Evolutionary conservation across 179 eudicot species (phyloP).

Genomic region (Sideroxylon spinosum): DNA sequence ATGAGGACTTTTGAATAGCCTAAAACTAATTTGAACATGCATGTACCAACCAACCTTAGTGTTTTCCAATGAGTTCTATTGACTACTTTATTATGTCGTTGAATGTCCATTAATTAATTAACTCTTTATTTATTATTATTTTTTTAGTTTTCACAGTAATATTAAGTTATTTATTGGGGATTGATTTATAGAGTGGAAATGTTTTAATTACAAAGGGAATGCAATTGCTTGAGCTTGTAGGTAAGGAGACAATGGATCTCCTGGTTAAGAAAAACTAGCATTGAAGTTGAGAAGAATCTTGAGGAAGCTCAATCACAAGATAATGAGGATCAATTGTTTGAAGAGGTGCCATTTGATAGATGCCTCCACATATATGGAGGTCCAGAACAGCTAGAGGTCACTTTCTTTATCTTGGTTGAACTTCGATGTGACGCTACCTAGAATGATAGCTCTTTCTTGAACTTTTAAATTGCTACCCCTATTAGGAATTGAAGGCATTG

Average conservation of each 20-base stretch:
- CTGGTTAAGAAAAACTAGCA: slow-evolving; percentile 83
- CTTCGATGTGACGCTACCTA: neutral
- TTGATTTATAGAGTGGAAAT: slow-evolving; percentile 65
- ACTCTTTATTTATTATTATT: too few species aligned
- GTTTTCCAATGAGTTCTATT: too few species aligned
- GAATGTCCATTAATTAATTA: too few species aligned
- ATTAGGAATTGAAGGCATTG: slow-evolving; percentile 87
- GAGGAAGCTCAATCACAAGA: slow-evolving; percentile 36
- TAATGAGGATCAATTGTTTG: slow-evolving; percentile 67
- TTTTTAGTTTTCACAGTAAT: too few species aligned
- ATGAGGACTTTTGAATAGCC: too few species aligned
- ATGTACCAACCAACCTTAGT: too few species aligned
- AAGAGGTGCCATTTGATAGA: slow-evolving; percentile 86
- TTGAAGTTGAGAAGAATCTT: slow-evolving; percentile 54
- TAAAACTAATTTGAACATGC: too few species aligned
- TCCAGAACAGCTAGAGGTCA: slow-evolving; percentile 93
- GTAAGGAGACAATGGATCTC: slow-evolving; percentile 95
- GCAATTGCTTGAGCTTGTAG: slow-evolving; percentile 90
- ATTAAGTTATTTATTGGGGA: neutral
- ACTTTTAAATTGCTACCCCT: slow-evolving; percentile 10
- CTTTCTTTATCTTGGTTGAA: slow-evolving; percentile 5
- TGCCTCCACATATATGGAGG: slow-evolving; percentile 99
- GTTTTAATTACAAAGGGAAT: slow-evolving; percentile 87
- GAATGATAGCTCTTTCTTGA: slow-evolving; percentile 7
- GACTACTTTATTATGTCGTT: too few species aligned